Percentiles rank a stretch among this genome's conserved stretches.
Conservation (phyloP, 169 alveolate species). For the Cryptosporidium xiaoi region DNA sequence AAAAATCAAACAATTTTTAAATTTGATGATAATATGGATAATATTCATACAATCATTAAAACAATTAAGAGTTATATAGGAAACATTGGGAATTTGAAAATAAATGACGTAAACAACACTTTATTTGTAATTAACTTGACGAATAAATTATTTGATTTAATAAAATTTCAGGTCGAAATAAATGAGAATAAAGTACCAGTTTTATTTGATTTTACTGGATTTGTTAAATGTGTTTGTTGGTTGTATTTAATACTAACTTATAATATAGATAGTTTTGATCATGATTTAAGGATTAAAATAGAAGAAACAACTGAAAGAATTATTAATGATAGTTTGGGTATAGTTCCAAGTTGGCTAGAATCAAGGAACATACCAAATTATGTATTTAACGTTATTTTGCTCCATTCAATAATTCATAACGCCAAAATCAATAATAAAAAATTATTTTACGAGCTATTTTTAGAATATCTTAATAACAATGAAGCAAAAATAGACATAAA, state of each 20-base stretch:
- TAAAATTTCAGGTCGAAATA: constrained; percentile 22
- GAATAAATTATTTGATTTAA: constrained; percentile 23
- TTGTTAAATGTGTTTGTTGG: constrained; percentile 26
- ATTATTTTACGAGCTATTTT: neutral
- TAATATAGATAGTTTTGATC: neutral
- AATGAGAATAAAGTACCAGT: neutral
- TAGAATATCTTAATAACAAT: constrained; percentile 2
- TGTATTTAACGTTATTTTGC: constrained; percentile 16
- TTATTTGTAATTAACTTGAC: neutral
- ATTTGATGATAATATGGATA: too few relatives aligned
- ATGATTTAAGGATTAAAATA: neutral
- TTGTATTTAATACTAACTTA: neutral
- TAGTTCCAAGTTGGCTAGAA: constrained; percentile 22
- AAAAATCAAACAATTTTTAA: too few relatives aligned
- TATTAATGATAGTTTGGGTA: neutral
- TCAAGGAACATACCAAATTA: constrained; percentile 14
- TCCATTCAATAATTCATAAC: constrained; percentile 11
- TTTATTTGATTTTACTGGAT: constrained; percentile 20
- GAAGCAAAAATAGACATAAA: constrained; percentile 8
- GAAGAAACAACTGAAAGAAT: neutral
- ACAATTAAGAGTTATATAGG: neutral
- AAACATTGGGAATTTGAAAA: neutral
- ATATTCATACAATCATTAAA: too few relatives aligned
- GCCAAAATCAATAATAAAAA: neutral
- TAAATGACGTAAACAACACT: neutral